Percentiles rank a stretch among this genome's conserved stretches.
Conservation (phyloP, 176 grass and related monocot species). For the Otatea glauca region DNA sequence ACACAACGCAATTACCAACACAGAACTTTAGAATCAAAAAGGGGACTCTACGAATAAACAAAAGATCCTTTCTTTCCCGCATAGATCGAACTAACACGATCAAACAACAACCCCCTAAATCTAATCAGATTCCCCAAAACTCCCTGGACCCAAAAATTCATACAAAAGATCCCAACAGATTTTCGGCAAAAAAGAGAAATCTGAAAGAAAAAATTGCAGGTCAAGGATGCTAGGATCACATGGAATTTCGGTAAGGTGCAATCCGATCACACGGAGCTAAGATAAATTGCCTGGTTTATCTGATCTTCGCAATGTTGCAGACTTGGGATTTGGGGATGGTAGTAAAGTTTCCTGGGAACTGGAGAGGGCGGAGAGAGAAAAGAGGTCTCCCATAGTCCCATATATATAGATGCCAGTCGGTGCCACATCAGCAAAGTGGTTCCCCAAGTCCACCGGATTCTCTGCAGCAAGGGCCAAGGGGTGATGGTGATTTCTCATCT, state of each 20-base stretch:
- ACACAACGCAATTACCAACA: neutral
- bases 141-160: neutral
- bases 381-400: no score
- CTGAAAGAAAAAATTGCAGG: neutral
- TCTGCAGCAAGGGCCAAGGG: neutral
- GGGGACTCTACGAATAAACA: neutral
- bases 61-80: neutral
- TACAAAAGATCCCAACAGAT: neutral
- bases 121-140: neutral
- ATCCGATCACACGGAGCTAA: neutral
- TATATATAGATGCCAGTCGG: neutral
- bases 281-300: neutral
- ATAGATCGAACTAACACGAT: neutral
- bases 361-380: neutral
- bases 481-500: neutral
- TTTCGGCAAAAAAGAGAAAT: neutral
- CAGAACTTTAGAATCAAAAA: neutral
- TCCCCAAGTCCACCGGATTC: neutral
- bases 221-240: constrained; percentile 14
- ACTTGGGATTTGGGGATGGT: neutral
- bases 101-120: neutral
- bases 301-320: neutral
- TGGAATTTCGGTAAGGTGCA: neutral
- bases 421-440: constrained; percentile 20
- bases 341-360: neutral